Percentiles rank a stretch among this genome's conserved stretches.
phyloP scores from a whole-genome alignment of 2,329 filamentous ascomycete genomes.

The Eurotiales sp. region DNA sequence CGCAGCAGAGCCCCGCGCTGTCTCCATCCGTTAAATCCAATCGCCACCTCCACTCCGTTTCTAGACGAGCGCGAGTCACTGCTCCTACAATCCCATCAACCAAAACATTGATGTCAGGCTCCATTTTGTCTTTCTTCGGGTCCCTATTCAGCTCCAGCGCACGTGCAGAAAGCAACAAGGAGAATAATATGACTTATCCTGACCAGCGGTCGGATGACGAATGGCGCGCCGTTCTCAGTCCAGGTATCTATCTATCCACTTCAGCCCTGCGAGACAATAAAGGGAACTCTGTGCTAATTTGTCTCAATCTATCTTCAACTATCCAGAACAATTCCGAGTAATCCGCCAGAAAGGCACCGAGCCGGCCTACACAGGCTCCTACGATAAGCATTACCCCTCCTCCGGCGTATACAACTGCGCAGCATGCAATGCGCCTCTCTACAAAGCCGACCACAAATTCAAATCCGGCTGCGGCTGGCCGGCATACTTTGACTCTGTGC shows the following conservation, averaged over 20 bases:
- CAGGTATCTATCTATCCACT: constrained; percentile 47
- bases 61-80: constrained; percentile 2
- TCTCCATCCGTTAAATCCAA: not conserved
- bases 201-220: constrained; percentile 75
- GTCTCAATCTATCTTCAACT: not conserved
- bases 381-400: constrained; percentile 77
- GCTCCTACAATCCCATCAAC: not conserved
- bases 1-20: not conserved
- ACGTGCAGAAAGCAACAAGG: constrained; percentile 34
- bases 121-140: constrained; percentile 72
- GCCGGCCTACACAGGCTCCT: constrained; percentile 71
- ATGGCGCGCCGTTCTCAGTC: constrained; percentile 81
- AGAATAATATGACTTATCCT: constrained; percentile 58
- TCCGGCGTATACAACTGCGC: constrained; percentile 82
- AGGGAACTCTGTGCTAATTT: not conserved
- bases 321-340: constrained; percentile 86
- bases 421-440: constrained; percentile 80
- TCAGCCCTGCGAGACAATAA: not conserved
- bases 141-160: constrained; percentile 67
- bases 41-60: constrained; percentile 7
- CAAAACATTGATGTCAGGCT: constrained; percentile 58
- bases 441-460: constrained; percentile 93
- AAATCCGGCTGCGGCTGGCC: constrained; percentile 96
- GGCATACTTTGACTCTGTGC: constrained; percentile 93
- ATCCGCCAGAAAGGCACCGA: constrained; percentile 92